phyloP scores from a whole-genome alignment of 495 filamentous ascomycete species.

The Lasiosphaeria hispida region DNA sequence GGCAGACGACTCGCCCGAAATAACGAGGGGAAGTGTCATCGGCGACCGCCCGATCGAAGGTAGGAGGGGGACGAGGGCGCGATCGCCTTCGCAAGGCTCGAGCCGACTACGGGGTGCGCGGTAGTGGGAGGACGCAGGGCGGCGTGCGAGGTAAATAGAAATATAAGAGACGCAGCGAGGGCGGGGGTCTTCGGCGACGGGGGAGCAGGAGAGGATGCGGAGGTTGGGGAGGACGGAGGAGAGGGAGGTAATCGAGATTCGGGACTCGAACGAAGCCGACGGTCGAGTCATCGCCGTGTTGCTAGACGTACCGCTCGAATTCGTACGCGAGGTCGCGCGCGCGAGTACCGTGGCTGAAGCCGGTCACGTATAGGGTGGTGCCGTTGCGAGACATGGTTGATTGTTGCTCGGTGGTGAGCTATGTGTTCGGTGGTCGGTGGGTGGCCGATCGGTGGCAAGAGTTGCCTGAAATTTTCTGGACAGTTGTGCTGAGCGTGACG shows the following conservation, averaged over 20 bases:
- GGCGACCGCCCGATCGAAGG: conserved; percentile 60
- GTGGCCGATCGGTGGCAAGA: not conserved
- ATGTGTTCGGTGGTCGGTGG: not conserved
- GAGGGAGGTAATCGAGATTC: conserved; percentile 27
- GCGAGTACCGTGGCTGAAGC: conserved; percentile 98
- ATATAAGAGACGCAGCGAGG: conserved; percentile 35
- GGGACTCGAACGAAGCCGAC: conserved; percentile 38
- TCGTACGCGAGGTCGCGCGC: conserved; percentile 99
- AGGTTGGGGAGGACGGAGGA: conserved; percentile 32
- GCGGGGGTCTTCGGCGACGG: conserved; percentile 40
- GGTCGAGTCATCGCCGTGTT: conserved; percentile 45
- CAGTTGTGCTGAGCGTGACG: not conserved
- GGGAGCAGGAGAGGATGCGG: conserved; percentile 37
- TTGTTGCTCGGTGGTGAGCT: not conserved
- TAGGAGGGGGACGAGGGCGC: conserved; percentile 35
- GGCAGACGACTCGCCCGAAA: conserved; percentile 38
- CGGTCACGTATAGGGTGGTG: conserved; percentile 93
- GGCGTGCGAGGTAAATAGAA: conserved; percentile 32
- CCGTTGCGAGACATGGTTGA: conserved; percentile 82
- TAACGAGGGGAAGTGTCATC: conserved; percentile 31
- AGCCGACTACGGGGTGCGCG: conserved; percentile 23
- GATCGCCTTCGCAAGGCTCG: conserved; percentile 30
- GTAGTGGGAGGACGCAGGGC: conserved; percentile 17
- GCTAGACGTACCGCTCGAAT: conserved; percentile 82
- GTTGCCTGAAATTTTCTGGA: not conserved